These are phyloP conservation scores for Exophiala sideris DNA, from an alignment of 2,329 filamentous ascomycete genomes.

Conservation along the genomic window DNA sequence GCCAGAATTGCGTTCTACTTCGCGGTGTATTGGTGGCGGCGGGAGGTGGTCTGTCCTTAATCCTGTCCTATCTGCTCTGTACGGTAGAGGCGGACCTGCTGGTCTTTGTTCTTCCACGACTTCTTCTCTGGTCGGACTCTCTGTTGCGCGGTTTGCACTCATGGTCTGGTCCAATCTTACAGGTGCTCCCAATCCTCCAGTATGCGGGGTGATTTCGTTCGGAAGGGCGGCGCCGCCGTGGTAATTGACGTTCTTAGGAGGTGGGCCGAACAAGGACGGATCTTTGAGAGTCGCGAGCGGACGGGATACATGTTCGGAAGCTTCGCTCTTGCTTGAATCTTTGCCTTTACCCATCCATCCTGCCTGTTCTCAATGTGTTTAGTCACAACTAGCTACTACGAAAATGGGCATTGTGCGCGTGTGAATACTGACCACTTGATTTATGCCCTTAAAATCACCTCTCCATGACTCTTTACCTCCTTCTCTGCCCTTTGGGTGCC, in stretches of 20 bases:
- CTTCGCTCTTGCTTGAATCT: conserved; percentile 36
- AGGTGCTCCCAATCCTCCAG: conserved; percentile 43
- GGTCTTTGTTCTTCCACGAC: conserved; percentile 38
- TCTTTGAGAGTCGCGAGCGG: conserved; percentile 72
- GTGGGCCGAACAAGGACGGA: conserved; percentile 73
- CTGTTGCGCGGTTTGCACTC: conserved; percentile 33
- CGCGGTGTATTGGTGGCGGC: conserved; percentile 60
- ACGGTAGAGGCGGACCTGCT: conserved; percentile 59
- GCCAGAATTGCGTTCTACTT: conserved; percentile 28
- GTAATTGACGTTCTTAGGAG: conserved; percentile 64
- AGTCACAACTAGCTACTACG: neutral
- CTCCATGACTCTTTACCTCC: conserved; percentile 55
- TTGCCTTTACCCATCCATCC: conserved; percentile 59
- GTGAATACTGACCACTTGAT: conserved; percentile 49
- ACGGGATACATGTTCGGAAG: conserved; percentile 51
- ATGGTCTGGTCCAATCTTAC: conserved; percentile 39
- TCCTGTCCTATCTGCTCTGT: conserved; percentile 67
- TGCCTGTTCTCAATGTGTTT: conserved; percentile 40
- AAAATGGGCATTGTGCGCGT: neutral
- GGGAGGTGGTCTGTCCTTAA: conserved; percentile 66
- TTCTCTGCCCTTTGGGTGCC: conserved; percentile 53
- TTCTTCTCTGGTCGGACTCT: conserved; percentile 28
- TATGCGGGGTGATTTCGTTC: conserved; percentile 44
- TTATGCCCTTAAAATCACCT: conserved; percentile 55
- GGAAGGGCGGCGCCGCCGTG: conserved; percentile 45